phyloP scores from a whole-genome alignment of 2,329 filamentous ascomycete species.

The Elsinoe fawcettii region DNA sequence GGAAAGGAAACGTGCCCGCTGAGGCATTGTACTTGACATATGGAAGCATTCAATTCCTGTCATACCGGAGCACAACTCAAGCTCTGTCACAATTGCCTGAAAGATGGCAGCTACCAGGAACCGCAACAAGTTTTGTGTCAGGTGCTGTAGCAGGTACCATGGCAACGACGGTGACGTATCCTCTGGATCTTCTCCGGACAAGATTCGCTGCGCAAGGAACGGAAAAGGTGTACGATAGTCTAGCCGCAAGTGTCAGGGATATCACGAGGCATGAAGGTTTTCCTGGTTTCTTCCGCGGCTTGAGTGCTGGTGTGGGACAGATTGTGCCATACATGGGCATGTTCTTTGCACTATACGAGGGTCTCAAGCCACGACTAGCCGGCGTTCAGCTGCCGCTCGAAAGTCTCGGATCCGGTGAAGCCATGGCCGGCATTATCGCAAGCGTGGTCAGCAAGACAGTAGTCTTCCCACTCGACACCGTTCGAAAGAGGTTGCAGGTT shows the following conservation, averaged over 20 bases:
- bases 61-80: constrained; percentile 69
- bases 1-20: constrained; percentile 97
- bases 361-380: constrained; percentile 44
- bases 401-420: constrained; percentile 64
- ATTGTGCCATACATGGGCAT: constrained; percentile 96
- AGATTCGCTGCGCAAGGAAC: constrained; percentile 92
- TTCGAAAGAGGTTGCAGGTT: constrained; percentile 87
- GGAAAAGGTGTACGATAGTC: constrained; percentile 67
- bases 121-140: constrained; percentile 71
- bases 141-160: constrained; percentile 75
- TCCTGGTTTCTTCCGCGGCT: constrained; percentile 78
- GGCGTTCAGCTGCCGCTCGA: constrained; percentile 50
- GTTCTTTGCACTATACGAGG: constrained; percentile 88
- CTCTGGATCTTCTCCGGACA: constrained; percentile 84
- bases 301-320: constrained; percentile 72
- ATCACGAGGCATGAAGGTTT: constrained; percentile 70
- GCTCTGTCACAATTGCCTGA: constrained; percentile 50
- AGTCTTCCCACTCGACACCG: constrained; percentile 87
- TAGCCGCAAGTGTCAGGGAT: constrained; percentile 60
- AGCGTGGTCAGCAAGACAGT: constrained; percentile 78
- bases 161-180: constrained; percentile 80
- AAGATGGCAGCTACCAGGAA: constrained; percentile 48
- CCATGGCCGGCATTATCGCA: constrained; percentile 70
- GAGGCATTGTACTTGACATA: constrained; percentile 93
- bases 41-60: constrained; percentile 78